Percentiles rank a stretch among this genome's conserved stretches.
phyloP scores from a whole-genome alignment of 768 basidiomycete genomes.

The Epithele typhae region DNA sequence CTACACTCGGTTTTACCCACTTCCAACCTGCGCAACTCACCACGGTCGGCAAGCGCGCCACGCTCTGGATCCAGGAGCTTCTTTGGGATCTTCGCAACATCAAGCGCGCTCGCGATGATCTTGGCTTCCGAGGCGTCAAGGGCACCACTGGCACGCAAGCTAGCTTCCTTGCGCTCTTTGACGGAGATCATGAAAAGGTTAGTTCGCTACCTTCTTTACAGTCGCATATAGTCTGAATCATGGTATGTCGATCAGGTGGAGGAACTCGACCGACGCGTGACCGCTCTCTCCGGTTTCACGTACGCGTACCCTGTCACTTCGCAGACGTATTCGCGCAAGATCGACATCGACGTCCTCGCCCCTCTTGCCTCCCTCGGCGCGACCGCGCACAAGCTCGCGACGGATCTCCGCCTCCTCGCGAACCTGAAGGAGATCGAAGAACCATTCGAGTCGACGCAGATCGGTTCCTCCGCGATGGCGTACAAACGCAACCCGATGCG shows the following conservation, averaged over 20 bases:
- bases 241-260: constrained; percentile 72
- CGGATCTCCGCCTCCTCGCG: constrained; percentile 89
- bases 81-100: constrained; percentile 96
- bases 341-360: constrained; percentile 89
- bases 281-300: constrained; percentile 73
- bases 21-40: constrained; percentile 99
- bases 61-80: constrained; percentile 97
- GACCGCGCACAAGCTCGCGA: constrained; percentile 97
- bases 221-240: no score
- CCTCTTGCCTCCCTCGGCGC: constrained; percentile 89
- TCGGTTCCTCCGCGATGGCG: constrained; percentile 96
- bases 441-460: constrained; percentile 98
- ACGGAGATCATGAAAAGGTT: constrained; percentile 78
- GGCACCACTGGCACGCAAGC: constrained; percentile 99
- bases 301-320: constrained; percentile 98
- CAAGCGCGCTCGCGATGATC: constrained; percentile 81
- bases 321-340: constrained; percentile 97
- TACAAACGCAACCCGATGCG: constrained; percentile 99
- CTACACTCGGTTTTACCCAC: constrained; percentile 96
- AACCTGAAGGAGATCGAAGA: constrained; percentile 99
- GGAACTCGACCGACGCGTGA: constrained; percentile 82
- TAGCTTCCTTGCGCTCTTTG: constrained; percentile 67
- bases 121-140: constrained; percentile 98
- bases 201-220: not conserved
- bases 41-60: constrained; percentile 95